A percentile compares a stretch with the other conserved stretches of the same genome.
Conservation (phyloP, 2,329 filamentous ascomycete species). For the Capronia coronata region DNA sequence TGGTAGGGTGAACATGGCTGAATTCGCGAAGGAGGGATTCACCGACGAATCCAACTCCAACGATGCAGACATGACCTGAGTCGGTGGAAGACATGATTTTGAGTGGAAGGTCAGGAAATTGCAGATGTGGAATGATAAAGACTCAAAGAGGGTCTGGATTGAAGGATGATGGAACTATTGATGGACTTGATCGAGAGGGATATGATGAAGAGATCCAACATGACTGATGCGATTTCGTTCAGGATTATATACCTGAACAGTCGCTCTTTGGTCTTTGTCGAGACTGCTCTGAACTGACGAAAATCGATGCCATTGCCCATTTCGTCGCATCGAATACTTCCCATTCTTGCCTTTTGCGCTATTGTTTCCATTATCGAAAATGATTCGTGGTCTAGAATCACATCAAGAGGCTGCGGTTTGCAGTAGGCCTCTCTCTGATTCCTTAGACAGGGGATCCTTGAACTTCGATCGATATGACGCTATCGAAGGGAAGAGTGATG, state of each 20-base stretch:
- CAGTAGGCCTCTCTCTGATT: background rate
- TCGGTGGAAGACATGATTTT: constrained; percentile 3
- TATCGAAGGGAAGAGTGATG: background rate
- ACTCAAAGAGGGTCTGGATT: too few relatives aligned
- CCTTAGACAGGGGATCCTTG: background rate
- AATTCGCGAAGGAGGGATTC: constrained; percentile 19
- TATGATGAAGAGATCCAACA: background rate
- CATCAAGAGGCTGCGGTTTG: background rate
- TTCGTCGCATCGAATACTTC: background rate
- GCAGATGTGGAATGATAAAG: too few relatives aligned
- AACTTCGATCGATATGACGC: background rate
- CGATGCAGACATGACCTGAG: constrained; percentile 12
- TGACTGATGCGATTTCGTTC: background rate
- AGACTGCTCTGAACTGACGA: background rate
- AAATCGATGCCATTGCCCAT: background rate
- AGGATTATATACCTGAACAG: background rate
- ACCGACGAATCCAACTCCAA: constrained; percentile 23
- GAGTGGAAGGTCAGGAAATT: background rate
- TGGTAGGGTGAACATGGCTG: constrained; percentile 13
- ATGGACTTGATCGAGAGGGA: background rate
- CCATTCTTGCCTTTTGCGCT: background rate
- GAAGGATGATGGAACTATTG: background rate
- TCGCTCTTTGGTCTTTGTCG: background rate
- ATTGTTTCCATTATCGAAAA: background rate
- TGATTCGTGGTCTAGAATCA: background rate